Conservation (phyloP, 768 basidiomycete genomes). For the Mycena leptocephala region DNA sequence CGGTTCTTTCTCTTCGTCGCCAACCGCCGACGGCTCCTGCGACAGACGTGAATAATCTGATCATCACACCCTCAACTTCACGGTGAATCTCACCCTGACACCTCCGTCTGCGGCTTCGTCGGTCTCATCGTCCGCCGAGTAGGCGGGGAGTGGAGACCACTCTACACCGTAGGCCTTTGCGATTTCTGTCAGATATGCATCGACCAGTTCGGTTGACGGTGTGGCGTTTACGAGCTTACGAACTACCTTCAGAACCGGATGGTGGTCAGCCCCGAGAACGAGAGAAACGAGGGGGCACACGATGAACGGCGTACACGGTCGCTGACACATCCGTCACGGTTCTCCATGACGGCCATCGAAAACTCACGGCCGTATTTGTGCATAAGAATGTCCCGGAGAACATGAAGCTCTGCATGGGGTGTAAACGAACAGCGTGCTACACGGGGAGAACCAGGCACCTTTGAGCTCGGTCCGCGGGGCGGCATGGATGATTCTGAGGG, state of each 20-base stretch:
- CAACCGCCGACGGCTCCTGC: conserved; percentile 31
- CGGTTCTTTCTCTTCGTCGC: conserved; percentile 40
- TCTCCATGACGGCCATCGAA: conserved; percentile 89
- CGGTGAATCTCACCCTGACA: conserved; percentile 56
- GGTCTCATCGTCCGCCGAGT: conserved; percentile 33
- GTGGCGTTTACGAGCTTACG: conserved; percentile 82
- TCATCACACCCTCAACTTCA: conserved; percentile 7
- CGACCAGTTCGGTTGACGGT: conserved; percentile 83
- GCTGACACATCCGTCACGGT: conserved; percentile 85
- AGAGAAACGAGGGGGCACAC: conserved; percentile 1
- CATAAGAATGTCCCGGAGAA: conserved; percentile 94
- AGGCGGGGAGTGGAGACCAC: conserved; percentile 66
- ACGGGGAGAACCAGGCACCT: conserved; percentile 59
- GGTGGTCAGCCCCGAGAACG: conserved; percentile 16
- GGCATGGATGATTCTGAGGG: conserved; percentile 84
- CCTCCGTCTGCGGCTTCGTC: conserved; percentile 49
- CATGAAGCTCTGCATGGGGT: conserved; percentile 81
- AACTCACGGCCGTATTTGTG: conserved; percentile 97
- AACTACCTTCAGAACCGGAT: conserved; percentile 67
- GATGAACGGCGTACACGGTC: conserved; percentile 74
- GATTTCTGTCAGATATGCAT: conserved; percentile 92
- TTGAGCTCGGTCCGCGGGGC: conserved; percentile 94
- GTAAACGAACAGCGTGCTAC: conserved; percentile 5
- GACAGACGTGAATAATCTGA: not conserved
- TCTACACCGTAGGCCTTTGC: conserved; percentile 87